Conservation (phyloP, 805 yeast species). For the Nakazawaea anatomiae region DNA sequence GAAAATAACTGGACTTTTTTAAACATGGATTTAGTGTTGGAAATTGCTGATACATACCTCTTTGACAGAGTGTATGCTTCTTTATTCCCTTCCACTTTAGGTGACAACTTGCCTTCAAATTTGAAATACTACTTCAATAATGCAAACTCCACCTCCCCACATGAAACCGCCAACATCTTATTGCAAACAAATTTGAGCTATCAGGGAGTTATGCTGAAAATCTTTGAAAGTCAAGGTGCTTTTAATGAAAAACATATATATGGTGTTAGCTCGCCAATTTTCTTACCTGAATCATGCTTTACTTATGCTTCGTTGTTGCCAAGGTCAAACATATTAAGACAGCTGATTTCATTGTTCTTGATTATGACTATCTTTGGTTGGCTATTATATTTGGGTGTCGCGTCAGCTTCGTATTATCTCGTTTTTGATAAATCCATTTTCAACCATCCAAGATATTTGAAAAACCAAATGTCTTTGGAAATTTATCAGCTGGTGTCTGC, state of each 20-base stretch:
- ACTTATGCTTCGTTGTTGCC: conserved; percentile 64
- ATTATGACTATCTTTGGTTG: conserved; percentile 82
- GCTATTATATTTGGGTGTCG: conserved; percentile 70
- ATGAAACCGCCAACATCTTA: conserved; percentile 1
- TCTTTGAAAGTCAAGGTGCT: conserved; percentile 5
- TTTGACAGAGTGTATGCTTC: conserved; percentile 74
- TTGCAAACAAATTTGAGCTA: background rate
- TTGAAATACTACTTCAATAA: conserved; percentile 16
- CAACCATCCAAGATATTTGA: conserved; percentile 93
- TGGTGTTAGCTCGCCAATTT: conserved; percentile 41
- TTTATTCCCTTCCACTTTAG: conserved; percentile 53
- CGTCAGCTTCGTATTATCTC: conserved; percentile 67
- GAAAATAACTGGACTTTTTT: too few species aligned
- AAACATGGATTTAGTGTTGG: conserved; percentile 87
- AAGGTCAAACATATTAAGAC: conserved; percentile 71
- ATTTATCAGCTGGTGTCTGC: conserved; percentile 72
- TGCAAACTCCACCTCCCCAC: conserved; percentile 13
- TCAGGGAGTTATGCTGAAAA: conserved; percentile 10
- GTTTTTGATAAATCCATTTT: conserved; percentile 85
- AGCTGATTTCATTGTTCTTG: conserved; percentile 56
- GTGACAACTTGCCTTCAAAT: conserved; percentile 25
- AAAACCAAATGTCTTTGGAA: conserved; percentile 87
- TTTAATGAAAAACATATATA: conserved; percentile 21
- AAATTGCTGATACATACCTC: conserved; percentile 63
- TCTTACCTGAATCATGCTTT: conserved; percentile 49